A percentile compares a stretch with the other conserved stretches of the same genome.
phyloP scores from a whole-genome alignment of 345 rosid species.

The Reutealis trisperma region DNA sequence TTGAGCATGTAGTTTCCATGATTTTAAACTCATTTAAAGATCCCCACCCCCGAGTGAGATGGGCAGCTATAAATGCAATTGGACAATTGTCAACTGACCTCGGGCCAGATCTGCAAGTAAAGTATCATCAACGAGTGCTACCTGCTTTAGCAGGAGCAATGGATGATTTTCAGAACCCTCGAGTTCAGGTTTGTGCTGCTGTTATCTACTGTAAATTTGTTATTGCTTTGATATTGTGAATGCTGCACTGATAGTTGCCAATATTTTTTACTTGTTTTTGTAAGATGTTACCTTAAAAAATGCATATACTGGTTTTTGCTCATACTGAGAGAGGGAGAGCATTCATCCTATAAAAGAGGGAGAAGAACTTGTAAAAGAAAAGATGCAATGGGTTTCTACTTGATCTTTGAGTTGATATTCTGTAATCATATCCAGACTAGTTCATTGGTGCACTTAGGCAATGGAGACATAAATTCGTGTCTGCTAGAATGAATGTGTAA shows the following conservation, averaged over 20 bases:
- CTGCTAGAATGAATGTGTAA: background rate
- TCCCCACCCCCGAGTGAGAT: constrained; percentile 93
- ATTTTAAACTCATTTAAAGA: constrained; percentile 78
- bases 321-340: background rate
- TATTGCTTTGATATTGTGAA: background rate
- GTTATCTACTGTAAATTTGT: background rate
- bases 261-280: background rate
- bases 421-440: background rate
- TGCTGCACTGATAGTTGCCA: background rate
- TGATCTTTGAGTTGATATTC: background rate
- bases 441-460: background rate
- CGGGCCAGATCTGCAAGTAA: constrained; percentile 95
- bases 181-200: constrained; percentile 71
- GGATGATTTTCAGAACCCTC: constrained; percentile 93
- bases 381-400: background rate
- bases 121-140: constrained; percentile 70
- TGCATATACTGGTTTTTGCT: background rate
- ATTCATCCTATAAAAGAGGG: background rate
- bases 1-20: constrained; percentile 88
- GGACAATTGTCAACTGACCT: constrained; percentile 94
- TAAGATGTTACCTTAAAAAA: background rate
- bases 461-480: background rate
- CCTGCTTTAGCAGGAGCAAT: constrained; percentile 80
- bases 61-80: constrained; percentile 98
- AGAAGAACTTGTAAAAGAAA: background rate